phyloP scores from a whole-genome alignment of 257 asterid genomes.

The Lavandula angustifolia region DNA sequence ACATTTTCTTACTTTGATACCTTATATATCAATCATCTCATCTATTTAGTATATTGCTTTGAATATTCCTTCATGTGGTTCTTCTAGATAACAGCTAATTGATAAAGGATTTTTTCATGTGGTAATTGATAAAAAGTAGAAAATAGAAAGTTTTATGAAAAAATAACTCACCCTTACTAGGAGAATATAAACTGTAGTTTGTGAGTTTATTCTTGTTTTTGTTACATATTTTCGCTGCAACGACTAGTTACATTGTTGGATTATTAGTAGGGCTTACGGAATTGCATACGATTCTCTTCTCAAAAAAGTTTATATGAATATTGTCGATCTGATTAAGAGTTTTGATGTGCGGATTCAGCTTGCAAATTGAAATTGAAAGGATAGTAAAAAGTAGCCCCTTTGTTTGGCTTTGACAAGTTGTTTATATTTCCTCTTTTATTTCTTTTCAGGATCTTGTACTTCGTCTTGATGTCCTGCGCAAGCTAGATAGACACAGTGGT shows the following conservation, averaged over 20 bases:
- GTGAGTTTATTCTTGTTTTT: neutral
- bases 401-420: slow-evolving; percentile 2
- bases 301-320: neutral
- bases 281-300: neutral
- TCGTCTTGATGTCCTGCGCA: slow-evolving; percentile 67
- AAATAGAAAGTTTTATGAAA: neutral
- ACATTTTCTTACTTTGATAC: neutral
- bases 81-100: neutral
- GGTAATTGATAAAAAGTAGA: neutral
- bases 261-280: neutral
- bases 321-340: neutral
- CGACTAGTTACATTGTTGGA: neutral
- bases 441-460: slow-evolving; percentile 74
- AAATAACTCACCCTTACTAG: neutral
- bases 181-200: neutral
- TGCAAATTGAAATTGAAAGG: neutral
- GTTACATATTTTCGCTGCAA: slow-evolving; percentile 15
- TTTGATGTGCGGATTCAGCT: slow-evolving; percentile 14
- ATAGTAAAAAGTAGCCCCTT: neutral
- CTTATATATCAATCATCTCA: neutral
- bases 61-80: neutral
- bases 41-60: neutral
- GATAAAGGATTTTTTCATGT: neutral
- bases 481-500: slow-evolving; percentile 77
- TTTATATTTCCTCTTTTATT: slow-evolving; percentile 19